Evolutionary conservation across 2,329 filamentous ascomycete species (phyloP), one percentile per base, ranked within the genome.

Genomic region (Calycina marina): DNA sequence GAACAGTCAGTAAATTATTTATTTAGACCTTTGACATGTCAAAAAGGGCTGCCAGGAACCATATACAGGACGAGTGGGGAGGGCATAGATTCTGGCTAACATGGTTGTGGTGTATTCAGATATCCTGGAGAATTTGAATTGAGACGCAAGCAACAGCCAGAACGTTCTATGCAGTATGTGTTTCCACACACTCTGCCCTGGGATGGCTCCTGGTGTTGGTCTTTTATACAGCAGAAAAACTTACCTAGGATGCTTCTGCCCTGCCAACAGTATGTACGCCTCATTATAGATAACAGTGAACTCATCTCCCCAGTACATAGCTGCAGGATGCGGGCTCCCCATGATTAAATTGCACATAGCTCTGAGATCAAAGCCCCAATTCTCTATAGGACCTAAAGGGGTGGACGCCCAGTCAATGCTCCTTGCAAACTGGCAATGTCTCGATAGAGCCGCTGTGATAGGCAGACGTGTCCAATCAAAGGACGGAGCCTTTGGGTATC

Each of bases 381-480:
- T 58, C 40, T 81, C 76, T 13, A 90, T 83, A 0, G 81, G 77
- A 0, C 83, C 82, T 2, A 90, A 60, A 4, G 74, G 60, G 1
- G 82, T 90, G 0, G 67, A 60, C 2, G 67, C 67, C 83, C 82
- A 92, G 50, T 86, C 75, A 20, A 77, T 54, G 24, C 69, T 72
- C 22, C 78, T 69, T 12, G 77, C 76, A 43, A 88, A 81, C 33
- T 66, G 69, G 28, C 88, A 77, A 49, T 90, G 82, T 6, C 63
- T 57, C 2, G 78, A 76, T 25, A 86, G 61, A 15, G 64, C 65
- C 10, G 72, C 59, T 4, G 69, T 69, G 9, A 77, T 31, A 2
- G 77, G 70, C 30, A 88, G 62, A 33, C 72, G 67, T 4, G 82
- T 90, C 83, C 83, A 90, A 53, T 92, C 83, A 49, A 86, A 88